phyloP scores from a whole-genome alignment of 2,329 filamentous ascomycete species.

The Fusarium graminum region DNA sequence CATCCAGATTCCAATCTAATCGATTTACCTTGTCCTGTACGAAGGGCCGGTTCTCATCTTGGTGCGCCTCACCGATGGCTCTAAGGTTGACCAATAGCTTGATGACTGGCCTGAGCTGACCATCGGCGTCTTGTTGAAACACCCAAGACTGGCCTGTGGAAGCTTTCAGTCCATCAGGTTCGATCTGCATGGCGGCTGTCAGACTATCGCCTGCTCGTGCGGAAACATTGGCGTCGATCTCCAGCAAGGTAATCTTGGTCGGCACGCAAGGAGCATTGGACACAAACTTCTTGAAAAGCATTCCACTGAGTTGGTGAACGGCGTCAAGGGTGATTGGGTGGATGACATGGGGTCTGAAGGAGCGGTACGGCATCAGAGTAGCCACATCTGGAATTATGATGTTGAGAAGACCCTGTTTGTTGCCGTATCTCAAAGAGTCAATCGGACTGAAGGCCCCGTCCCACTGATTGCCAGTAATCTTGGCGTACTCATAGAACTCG shows the following conservation, averaged over 20 bases:
- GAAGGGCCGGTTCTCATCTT: conserved; percentile 9
- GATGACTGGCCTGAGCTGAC: conserved; percentile 10
- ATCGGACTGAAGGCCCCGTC: conserved; percentile 15
- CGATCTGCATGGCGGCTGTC: conserved; percentile 16
- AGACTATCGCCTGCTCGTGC: conserved; percentile 2
- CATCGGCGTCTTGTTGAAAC: neutral
- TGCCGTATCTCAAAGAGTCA: conserved; percentile 6
- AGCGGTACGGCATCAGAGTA: conserved; percentile 14
- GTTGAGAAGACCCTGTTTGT: conserved; percentile 7
- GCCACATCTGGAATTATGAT: conserved; percentile 16
- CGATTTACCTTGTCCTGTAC: conserved; percentile 11
- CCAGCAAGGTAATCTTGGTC: conserved; percentile 1
- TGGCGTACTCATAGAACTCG: conserved; percentile 15
- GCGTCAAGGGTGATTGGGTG: conserved; percentile 12
- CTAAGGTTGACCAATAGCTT: conserved; percentile 6
- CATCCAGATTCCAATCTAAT: conserved; percentile 10
- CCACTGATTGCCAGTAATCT: conserved; percentile 14
- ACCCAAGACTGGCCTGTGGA: conserved; percentile 15
- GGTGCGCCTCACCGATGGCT: conserved; percentile 4
- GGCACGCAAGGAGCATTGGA: conserved; percentile 19
- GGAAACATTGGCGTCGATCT: conserved; percentile 4
- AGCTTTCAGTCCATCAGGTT: conserved; percentile 2
- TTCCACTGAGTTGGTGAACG: conserved; percentile 12
- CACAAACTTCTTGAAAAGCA: conserved; percentile 19
- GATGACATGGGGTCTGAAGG: conserved; percentile 10